Conservation (phyloP, 1,284 basidiomycete species). For the Fistulinella cinereoalba region DNA sequence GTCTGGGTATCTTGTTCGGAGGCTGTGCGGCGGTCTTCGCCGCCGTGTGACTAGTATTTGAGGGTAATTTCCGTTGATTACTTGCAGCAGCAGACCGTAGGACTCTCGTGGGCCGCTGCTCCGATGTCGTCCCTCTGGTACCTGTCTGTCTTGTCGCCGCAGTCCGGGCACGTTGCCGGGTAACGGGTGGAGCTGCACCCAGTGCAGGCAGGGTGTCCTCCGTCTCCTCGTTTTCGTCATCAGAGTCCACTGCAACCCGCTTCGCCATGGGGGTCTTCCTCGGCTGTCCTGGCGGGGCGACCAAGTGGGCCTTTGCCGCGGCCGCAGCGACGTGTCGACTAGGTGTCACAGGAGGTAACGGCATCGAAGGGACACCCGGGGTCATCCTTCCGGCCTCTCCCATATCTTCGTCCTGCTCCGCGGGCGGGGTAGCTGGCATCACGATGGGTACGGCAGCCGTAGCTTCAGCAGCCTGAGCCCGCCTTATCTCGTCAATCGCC, state of each 20-base stretch:
- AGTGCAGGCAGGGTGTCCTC: constrained; percentile 64
- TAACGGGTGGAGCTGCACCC: constrained; percentile 43
- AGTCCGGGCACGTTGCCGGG: constrained; percentile 44
- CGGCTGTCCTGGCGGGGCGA: constrained; percentile 77
- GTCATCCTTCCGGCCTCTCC: constrained; percentile 36
- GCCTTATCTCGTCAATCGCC: constrained; percentile 70
- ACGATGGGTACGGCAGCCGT: constrained; percentile 48
- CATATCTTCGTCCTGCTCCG: constrained; percentile 61
- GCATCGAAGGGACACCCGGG: constrained; percentile 38
- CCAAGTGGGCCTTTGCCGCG: constrained; percentile 61
- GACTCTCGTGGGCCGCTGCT: constrained; percentile 67
- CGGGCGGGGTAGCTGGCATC: constrained; percentile 79
- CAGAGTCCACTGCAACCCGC: constrained; percentile 52
- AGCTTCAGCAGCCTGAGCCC: constrained; percentile 46
- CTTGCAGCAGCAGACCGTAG: constrained; percentile 62
- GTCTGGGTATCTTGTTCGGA: constrained; percentile 75
- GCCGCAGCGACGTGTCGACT: constrained; percentile 69
- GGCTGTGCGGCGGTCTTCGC: constrained; percentile 39
- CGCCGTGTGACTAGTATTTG: constrained; percentile 41
- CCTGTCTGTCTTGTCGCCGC: constrained; percentile 40
- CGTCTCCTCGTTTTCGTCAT: constrained; percentile 55
- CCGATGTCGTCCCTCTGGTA: constrained; percentile 55
- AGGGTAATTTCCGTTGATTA: constrained; percentile 32
- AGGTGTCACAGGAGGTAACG: constrained; percentile 72
- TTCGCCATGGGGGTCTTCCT: constrained; percentile 81